Evolutionary conservation across 1,284 basidiomycete species (phyloP).

Genomic region (Heterobasidion occidentale): DNA sequence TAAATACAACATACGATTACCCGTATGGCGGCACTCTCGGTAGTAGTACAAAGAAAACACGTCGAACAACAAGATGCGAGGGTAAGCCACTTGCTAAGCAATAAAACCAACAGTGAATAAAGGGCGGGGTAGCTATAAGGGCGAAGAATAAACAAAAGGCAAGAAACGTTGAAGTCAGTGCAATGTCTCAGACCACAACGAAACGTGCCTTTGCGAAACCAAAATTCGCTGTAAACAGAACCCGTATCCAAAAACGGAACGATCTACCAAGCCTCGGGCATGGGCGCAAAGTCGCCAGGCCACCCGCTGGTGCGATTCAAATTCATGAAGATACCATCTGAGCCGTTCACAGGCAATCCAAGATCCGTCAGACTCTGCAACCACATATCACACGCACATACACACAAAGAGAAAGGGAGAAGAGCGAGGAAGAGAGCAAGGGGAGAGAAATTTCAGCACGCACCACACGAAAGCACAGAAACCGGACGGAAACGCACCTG

Average conservation of each 20-base stretch:
- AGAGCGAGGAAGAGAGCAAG: neutral
- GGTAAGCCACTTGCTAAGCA: too few species aligned
- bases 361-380: conserved; percentile 76
- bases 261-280: conserved; percentile 71
- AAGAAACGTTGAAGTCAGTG: neutral
- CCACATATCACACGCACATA: conserved; percentile 1
- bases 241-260: too few species aligned
- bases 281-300: conserved; percentile 63
- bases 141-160: conserved; percentile 9
- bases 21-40: too few species aligned
- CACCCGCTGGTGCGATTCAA: conserved; percentile 63
- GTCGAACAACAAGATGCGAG: too few species aligned
- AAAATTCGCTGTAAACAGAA: too few species aligned
- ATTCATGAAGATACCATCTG: conserved; percentile 82
- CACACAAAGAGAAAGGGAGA: neutral
- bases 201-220: too few species aligned
- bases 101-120: too few species aligned
- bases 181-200: neutral
- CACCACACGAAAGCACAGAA: neutral
- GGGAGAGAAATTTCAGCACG: neutral
- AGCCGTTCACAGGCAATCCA: conserved; percentile 82
- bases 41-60: too few species aligned
- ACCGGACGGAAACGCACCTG: conserved; percentile 37
- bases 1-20: too few species aligned
- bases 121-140: too few species aligned